phyloP scores from a whole-genome alignment of 2,329 filamentous ascomycete genomes.

The Didymellaceae sp. region DNA sequence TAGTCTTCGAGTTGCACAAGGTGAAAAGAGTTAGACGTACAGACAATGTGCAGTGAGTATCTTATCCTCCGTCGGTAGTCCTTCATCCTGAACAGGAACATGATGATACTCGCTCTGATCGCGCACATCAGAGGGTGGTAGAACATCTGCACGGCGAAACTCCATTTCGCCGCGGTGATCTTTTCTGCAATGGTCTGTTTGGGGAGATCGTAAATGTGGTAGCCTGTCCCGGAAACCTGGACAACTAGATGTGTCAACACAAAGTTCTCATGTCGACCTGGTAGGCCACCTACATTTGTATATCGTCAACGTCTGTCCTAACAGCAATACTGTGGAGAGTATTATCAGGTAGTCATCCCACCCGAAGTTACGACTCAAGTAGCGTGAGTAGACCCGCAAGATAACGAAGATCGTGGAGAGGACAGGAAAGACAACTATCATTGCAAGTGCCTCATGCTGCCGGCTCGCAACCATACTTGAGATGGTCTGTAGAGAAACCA shows the following conservation, averaged over 20 bases:
- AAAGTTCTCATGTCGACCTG: background rate
- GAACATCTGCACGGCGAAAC: slow-evolving; percentile 46
- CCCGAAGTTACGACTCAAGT: slow-evolving; percentile 39
- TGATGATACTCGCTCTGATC: slow-evolving; percentile 47
- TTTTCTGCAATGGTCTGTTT: slow-evolving; percentile 38
- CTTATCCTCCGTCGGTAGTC: slow-evolving; percentile 39
- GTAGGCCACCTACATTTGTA: slow-evolving; percentile 32
- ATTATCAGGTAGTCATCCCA: slow-evolving; percentile 46
- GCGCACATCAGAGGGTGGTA: slow-evolving; percentile 49
- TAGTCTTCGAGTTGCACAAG: background rate
- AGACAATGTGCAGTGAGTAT: slow-evolving; percentile 40
- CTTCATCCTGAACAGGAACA: slow-evolving; percentile 48
- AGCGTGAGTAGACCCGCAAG: slow-evolving; percentile 36
- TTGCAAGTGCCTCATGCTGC: slow-evolving; percentile 34
- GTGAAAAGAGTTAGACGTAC: slow-evolving; percentile 21
- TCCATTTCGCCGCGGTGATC: slow-evolving; percentile 40
- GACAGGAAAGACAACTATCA: slow-evolving; percentile 38
- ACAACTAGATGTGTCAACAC: slow-evolving; percentile 27
- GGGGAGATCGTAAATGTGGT: slow-evolving; percentile 40
- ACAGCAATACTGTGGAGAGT: slow-evolving; percentile 30
- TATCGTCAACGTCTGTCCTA: slow-evolving; percentile 30
- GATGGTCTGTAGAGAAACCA: background rate
- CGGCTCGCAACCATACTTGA: slow-evolving; percentile 35
- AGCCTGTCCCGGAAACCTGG: slow-evolving; percentile 42
- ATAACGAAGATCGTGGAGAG: slow-evolving; percentile 38